Evolutionary conservation across 805 yeast species (phyloP), one percentile per base, ranked within the genome.

Genomic region (Yamadazyma paraphyllophila): DNA sequence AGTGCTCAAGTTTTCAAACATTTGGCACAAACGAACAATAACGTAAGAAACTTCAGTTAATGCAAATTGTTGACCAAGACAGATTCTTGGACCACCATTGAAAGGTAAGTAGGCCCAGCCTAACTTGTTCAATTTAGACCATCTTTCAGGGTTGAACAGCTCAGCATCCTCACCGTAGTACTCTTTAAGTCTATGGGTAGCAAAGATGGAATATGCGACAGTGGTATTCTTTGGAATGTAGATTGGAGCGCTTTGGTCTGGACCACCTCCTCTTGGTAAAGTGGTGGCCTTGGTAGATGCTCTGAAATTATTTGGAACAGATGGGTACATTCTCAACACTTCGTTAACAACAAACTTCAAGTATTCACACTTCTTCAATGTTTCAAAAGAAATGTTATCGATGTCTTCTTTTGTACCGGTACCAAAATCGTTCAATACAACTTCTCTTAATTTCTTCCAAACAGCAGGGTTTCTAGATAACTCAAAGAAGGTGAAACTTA

Each of bases 21-120:
- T 24, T 52, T 60, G 65, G 36, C 55, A 47, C 39, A 74, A 56
- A 51, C 78, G 64, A 16, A 63, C 69, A 36, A 71, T 53, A 16
- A 67, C 65, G 57, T 73, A 76, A 26, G 74, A 65, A 8, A 78
- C 77, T 59, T 76, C 80, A 14, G 79, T 75, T 16, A 77, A 68
- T 3, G 81, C 82, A 59, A 74, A 75, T 59, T 77, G 81, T 64
- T 77, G 81, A 33, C 82, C 82, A 48, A 77, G 64, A 56, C 82
- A 77, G 46, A 77, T 76, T 48, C 82, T 62, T 26, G 81, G 81
- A 4, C 82, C 82, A 37, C 81, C 82, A 52, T 76, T 76, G 59
- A 76, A 76, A 24, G 80, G 80, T 27, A 76, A 59, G 57, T 71
- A 76, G 14, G 73, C 76, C 80, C 80, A 76, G 3, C 73, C 70